Evolutionary conservation across 306 rosid genomes (phyloP).

Genomic region (Cucurbita pepo): DNA sequence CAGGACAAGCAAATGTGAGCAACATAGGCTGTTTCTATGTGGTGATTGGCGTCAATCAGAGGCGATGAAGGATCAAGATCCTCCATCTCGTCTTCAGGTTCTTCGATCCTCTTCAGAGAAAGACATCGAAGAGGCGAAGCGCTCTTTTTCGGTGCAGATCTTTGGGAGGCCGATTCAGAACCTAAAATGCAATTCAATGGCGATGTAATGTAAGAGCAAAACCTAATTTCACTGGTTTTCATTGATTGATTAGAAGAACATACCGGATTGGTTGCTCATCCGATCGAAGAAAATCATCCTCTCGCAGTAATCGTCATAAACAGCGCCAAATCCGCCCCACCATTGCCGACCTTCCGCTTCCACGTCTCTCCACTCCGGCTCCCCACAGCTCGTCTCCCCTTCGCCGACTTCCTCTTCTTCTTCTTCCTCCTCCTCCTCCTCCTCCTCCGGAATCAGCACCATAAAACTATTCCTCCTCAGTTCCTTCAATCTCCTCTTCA

Average conservation of each 20-base stretch:
- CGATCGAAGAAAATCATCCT: constrained; percentile 76
- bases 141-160: constrained; percentile 65
- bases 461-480: constrained; percentile 85
- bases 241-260: neutral
- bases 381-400: constrained; percentile 29
- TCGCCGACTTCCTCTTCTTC: constrained; percentile 58
- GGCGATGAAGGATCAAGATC: constrained; percentile 52
- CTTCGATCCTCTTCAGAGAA: constrained; percentile 73
- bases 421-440: constrained; percentile 34
- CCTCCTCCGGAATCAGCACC: constrained; percentile 96
- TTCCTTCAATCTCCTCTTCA: constrained; percentile 84
- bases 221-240: neutral
- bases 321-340: constrained; percentile 93
- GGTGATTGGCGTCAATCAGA: constrained; percentile 37
- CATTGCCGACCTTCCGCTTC: constrained; percentile 92
- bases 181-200: constrained; percentile 23
- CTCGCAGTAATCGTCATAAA: constrained; percentile 72
- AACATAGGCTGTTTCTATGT: constrained; percentile 77
- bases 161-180: constrained; percentile 46
- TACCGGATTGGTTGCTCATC: constrained; percentile 42
- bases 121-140: constrained; percentile 80
- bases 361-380: constrained; percentile 92
- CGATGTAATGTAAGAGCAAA: neutral
- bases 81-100: constrained; percentile 56
- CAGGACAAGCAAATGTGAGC: constrained; percentile 88